Conservation (phyloP, 2,329 filamentous ascomycete genomes). For the Colletotrichum musae region DNA sequence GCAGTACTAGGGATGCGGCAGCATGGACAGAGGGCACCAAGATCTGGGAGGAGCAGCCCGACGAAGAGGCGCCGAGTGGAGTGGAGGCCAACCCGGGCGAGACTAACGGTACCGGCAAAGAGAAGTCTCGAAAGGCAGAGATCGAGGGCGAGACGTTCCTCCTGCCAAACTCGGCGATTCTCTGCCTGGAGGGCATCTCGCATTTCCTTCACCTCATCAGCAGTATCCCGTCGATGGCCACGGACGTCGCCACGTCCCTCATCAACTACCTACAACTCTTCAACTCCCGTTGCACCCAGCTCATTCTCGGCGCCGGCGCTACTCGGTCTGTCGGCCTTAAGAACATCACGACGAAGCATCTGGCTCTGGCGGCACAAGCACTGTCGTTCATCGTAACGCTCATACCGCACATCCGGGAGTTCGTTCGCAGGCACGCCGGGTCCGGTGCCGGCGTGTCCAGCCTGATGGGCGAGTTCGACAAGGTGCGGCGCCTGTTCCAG, state of each 20-base stretch:
- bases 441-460: conserved; percentile 66
- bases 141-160: conserved; percentile 91
- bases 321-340: conserved; percentile 90
- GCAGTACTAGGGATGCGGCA: conserved; percentile 78
- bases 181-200: conserved; percentile 85
- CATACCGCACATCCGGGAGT: conserved; percentile 92
- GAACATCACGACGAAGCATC: conserved; percentile 96
- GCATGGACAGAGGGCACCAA: conserved; percentile 75
- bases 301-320: conserved; percentile 95
- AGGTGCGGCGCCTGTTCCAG: conserved; percentile 84
- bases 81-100: conserved; percentile 52
- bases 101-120: conserved; percentile 67
- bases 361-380: conserved; percentile 91
- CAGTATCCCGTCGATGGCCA: conserved; percentile 89
- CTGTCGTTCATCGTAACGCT: conserved; percentile 89
- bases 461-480: conserved; percentile 89
- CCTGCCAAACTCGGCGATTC: conserved; percentile 85
- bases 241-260: conserved; percentile 84
- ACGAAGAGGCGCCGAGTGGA: conserved; percentile 37
- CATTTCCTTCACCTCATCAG: conserved; percentile 87
- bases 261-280: conserved; percentile 92
- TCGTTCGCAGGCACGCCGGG: conserved; percentile 82
- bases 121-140: conserved; percentile 78
- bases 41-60: conserved; percentile 63
- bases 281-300: conserved; percentile 95